Conservation (phyloP, 805 yeast species). For the Candida montana region DNA sequence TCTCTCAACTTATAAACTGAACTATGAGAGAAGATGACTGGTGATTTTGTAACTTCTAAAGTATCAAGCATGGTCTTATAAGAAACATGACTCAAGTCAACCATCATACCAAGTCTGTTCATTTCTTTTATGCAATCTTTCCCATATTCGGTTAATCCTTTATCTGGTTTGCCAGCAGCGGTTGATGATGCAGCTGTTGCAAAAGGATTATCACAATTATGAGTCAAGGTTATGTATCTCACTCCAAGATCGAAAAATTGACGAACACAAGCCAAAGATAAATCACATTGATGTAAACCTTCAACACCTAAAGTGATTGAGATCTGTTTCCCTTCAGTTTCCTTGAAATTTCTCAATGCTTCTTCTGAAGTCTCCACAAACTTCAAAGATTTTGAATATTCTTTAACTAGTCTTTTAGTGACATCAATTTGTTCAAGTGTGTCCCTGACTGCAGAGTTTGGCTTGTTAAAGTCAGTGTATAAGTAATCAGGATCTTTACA, state of each 20-base stretch:
- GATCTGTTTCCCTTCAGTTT: conserved; percentile 27
- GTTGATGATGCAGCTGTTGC: conserved; percentile 50
- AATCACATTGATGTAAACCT: conserved; percentile 48
- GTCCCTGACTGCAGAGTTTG: conserved; percentile 43
- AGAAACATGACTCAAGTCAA: conserved; percentile 45
- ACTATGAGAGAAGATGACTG: conserved; percentile 46
- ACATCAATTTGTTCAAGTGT: conserved; percentile 52
- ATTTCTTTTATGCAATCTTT: conserved; percentile 53
- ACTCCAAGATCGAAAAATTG: conserved; percentile 46
- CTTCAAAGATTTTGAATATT: conserved; percentile 34
- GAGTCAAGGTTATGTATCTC: conserved; percentile 49
- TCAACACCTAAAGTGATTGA: conserved; percentile 49
- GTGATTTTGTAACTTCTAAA: conserved; percentile 35
- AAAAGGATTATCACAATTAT: conserved; percentile 53
- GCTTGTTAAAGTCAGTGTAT: conserved; percentile 40
- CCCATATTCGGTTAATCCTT: conserved; percentile 40
- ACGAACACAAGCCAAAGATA: conserved; percentile 44
- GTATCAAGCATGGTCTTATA: conserved; percentile 43
- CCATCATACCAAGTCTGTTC: conserved; percentile 50
- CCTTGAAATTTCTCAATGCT: conserved; percentile 32
- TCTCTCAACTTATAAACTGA: conserved; percentile 36
- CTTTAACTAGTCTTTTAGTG: conserved; percentile 37
- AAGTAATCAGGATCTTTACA: conserved; percentile 36
- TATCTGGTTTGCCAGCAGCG: conserved; percentile 40
- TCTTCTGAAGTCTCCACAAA: conserved; percentile 38